Evolutionary conservation across 176 grass and related monocot species (phyloP).

Genomic region (Zoysia japonica): DNA sequence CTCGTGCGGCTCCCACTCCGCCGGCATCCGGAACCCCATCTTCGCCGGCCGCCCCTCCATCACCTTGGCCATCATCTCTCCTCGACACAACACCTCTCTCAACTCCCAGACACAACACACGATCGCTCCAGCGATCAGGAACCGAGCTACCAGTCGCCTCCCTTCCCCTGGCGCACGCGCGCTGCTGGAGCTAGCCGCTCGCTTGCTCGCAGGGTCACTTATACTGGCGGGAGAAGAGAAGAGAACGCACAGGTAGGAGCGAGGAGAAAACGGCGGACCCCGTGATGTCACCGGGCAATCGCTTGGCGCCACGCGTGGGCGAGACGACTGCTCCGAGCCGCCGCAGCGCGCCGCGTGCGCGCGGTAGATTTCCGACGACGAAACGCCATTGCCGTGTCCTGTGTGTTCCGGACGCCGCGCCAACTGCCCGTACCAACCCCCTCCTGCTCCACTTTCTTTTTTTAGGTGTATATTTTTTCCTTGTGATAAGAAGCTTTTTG

Average conservation of each 20-base stretch:
- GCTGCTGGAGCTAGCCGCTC: background rate
- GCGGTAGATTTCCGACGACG: background rate
- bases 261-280: background rate
- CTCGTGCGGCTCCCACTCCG: slow-evolving; percentile 86
- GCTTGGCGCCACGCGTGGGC: background rate
- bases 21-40: slow-evolving; percentile 83
- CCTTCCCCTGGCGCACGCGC: too few species aligned
- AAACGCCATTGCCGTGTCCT: background rate
- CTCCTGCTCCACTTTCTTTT: background rate
- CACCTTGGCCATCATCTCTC: slow-evolving; percentile 48
- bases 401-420: background rate
- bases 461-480: background rate
- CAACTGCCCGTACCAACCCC: background rate
- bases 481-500: background rate
- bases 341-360: background rate
- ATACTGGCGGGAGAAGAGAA: background rate
- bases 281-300: background rate
- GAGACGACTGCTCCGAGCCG: background rate
- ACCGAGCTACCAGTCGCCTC: background rate
- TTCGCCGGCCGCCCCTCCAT: slow-evolving; percentile 44
- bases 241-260: background rate
- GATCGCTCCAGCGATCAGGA: background rate
- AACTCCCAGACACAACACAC: background rate
- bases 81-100: background rate
- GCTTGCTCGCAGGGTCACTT: background rate